A percentile compares a stretch with the other conserved stretches of the same genome.
Evolutionary conservation across 1,284 basidiomycete species (phyloP).

Genomic region (Ganoderma lucidum): DNA sequence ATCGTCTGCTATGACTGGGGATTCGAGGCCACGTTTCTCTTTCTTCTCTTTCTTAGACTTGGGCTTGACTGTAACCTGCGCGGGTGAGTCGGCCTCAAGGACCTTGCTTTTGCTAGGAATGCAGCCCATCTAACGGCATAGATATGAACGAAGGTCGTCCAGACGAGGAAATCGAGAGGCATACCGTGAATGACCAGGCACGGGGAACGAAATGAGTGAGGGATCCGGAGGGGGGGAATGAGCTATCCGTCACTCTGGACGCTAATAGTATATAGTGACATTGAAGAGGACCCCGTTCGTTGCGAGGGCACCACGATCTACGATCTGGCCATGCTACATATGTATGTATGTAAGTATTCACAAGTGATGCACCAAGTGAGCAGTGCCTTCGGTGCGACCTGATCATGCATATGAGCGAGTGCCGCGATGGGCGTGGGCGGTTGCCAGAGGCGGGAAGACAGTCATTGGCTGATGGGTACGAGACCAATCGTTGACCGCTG

Average conservation of each 20-base stretch:
- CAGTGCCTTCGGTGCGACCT: constrained; percentile 17
- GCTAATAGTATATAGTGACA: constrained; percentile 2
- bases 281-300: constrained; percentile 22
- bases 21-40: constrained; percentile 34
- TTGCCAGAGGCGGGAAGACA: background rate
- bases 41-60: constrained; percentile 28
- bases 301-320: constrained; percentile 28
- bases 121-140: constrained; percentile 47
- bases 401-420: background rate
- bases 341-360: background rate
- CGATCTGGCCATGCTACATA: constrained; percentile 14
- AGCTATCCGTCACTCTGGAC: constrained; percentile 7
- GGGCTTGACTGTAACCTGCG: constrained; percentile 19
- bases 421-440: constrained; percentile 12
- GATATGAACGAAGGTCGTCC: background rate
- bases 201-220: constrained; percentile 11
- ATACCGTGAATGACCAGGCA: constrained; percentile 26
- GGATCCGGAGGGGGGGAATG: background rate
- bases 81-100: constrained; percentile 33
- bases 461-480: constrained; percentile 6
- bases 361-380: constrained; percentile 15
- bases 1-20: constrained; percentile 42
- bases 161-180: constrained; percentile 5
- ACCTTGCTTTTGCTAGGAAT: constrained; percentile 51
- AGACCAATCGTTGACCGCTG: constrained; percentile 5